phyloP scores from a whole-genome alignment of 768 basidiomycete genomes.

The Hirschioporus abietinus region DNA sequence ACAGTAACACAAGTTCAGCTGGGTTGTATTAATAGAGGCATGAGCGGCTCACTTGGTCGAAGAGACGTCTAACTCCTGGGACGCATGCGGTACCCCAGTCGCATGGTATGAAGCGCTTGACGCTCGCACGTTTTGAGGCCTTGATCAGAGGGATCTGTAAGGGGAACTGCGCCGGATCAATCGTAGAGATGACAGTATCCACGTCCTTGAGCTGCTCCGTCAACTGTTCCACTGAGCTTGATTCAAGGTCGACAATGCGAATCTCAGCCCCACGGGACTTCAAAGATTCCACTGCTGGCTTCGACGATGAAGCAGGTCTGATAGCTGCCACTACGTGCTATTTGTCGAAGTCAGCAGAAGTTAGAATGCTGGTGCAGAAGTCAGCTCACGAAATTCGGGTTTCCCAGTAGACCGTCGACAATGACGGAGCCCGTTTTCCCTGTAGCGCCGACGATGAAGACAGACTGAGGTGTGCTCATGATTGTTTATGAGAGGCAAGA shows the following conservation, averaged over 20 bases:
- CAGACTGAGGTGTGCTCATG: slow-evolving; percentile 3
- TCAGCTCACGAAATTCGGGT: slow-evolving; percentile 16
- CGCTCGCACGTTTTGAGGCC: slow-evolving; percentile 20
- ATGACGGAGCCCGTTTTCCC: slow-evolving; percentile 19
- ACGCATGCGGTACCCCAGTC: too few relatives aligned
- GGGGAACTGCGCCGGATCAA: slow-evolving; percentile 5
- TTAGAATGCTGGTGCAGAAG: background rate
- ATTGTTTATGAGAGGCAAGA: too few relatives aligned
- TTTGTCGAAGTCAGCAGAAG: background rate
- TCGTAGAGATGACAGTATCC: slow-evolving; percentile 14
- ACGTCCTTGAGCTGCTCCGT: slow-evolving; percentile 15
- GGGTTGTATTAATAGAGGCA: too few relatives aligned
- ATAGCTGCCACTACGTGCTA: slow-evolving; percentile 13
- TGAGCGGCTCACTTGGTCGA: too few relatives aligned
- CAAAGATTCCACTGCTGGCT: slow-evolving; percentile 12
- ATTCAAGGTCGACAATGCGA: slow-evolving; percentile 11
- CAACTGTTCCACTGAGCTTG: slow-evolving; percentile 13
- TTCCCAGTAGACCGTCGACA: slow-evolving; percentile 13
- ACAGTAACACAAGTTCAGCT: too few relatives aligned
- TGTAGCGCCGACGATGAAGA: slow-evolving; percentile 20
- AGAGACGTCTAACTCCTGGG: too few relatives aligned
- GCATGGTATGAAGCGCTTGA: slow-evolving; percentile 19
- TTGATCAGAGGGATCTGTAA: slow-evolving; percentile 15
- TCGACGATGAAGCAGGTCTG: slow-evolving; percentile 16
- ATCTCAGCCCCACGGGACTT: slow-evolving; percentile 16